Percentiles rank a stretch among this genome's conserved stretches.
phyloP scores from a whole-genome alignment of 441 rosid species.

The Brassica balearica region DNA sequence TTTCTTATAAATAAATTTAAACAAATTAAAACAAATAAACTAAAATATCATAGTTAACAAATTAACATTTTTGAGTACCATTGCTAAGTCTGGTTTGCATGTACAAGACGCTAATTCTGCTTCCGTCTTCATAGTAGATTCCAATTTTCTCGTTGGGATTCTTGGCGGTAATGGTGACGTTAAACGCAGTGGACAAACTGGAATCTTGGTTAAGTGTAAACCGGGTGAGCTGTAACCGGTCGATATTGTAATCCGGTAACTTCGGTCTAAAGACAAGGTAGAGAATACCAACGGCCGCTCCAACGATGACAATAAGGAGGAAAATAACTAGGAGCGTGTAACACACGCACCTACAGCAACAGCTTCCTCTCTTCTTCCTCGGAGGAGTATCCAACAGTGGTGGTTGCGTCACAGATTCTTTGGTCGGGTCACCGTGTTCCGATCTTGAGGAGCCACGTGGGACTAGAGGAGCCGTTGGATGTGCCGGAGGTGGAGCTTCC shows the following conservation, averaged over 20 bases:
- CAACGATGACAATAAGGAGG: constrained; percentile 58
- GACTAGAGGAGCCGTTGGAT: constrained; percentile 61
- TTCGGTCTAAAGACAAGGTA: constrained; percentile 84
- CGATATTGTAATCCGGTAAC: constrained; percentile 73
- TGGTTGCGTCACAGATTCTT: constrained; percentile 41
- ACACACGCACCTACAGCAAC: constrained; percentile 69
- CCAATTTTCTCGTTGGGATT: too few relatives aligned
- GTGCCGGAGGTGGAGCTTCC: constrained; percentile 54
- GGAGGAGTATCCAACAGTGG: constrained; percentile 53
- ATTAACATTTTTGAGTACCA: constrained; percentile 47
- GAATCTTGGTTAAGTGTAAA: constrained; percentile 39
- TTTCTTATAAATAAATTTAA: not conserved
- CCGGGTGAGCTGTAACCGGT: constrained; percentile 60
- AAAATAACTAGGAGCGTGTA: constrained; percentile 65
- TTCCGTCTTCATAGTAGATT: too few relatives aligned
- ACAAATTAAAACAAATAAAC: not conserved
- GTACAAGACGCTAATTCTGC: too few relatives aligned
- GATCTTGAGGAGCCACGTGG: constrained; percentile 59
- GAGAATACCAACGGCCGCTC: constrained; percentile 56
- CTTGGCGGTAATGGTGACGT: too few relatives aligned
- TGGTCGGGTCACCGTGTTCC: constrained; percentile 45
- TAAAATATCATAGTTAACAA: too few relatives aligned
- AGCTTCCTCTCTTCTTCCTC: constrained; percentile 49
- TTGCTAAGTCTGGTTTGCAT: constrained; percentile 56
- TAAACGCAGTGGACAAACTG: too few relatives aligned